phyloP scores from a whole-genome alignment of 768 basidiomycete species.

The Tricholomella constricta region DNA sequence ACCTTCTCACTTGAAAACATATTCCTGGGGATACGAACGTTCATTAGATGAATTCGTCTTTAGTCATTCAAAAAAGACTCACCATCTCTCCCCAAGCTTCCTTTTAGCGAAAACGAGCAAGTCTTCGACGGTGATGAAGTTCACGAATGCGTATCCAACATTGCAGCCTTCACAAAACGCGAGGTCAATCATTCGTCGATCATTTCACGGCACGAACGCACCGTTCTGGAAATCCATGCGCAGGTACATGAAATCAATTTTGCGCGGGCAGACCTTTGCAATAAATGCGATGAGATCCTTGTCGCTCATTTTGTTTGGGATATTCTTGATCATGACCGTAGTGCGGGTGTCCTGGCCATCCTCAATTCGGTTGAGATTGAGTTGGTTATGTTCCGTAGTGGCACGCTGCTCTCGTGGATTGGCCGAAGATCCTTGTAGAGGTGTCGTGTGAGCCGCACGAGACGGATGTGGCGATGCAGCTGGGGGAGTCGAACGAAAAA shows the following conservation, averaged over 20 bases:
- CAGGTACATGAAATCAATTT: slow-evolving; percentile 86
- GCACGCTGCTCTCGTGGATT: slow-evolving; percentile 10
- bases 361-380: slow-evolving; percentile 75
- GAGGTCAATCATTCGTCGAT: not conserved
- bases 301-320: slow-evolving; percentile 90
- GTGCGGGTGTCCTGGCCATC: slow-evolving; percentile 78
- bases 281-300: slow-evolving; percentile 70
- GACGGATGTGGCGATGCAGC: not conserved
- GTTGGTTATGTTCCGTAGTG: slow-evolving; percentile 39
- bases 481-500: slow-evolving; percentile 1
- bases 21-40: slow-evolving; percentile 64
- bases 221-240: slow-evolving; percentile 86
- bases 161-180: slow-evolving; percentile 57
- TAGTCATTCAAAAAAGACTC: slow-evolving; percentile 18
- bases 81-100: slow-evolving; percentile 84
- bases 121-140: slow-evolving; percentile 81
- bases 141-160: slow-evolving; percentile 87
- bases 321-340: slow-evolving; percentile 90
- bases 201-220: slow-evolving; percentile 29
- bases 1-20: slow-evolving; percentile 92
- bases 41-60: slow-evolving; percentile 5
- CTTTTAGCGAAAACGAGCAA: slow-evolving; percentile 73
- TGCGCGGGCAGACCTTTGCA: slow-evolving; percentile 68
- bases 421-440: slow-evolving; percentile 1
- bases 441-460: slow-evolving; percentile 1